A percentile compares a stretch with the other conserved stretches of the same genome.
These are phyloP conservation scores for Tripterygium wilfordii DNA, from an alignment of 177 flowering plant species.

Conservation along the genomic window DNA sequence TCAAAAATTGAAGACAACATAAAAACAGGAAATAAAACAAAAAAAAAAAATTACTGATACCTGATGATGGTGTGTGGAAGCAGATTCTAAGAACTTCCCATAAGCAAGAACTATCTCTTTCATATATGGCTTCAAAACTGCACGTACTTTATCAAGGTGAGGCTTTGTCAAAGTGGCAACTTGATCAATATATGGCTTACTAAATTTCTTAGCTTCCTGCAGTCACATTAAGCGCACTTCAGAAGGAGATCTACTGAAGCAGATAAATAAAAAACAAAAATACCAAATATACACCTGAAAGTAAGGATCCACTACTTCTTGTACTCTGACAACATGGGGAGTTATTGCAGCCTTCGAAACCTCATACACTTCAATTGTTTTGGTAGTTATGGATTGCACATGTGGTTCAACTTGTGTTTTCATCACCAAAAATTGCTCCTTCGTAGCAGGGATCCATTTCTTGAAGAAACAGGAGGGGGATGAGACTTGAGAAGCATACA, in stretches of 20 bases:
- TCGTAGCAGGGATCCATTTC: conserved; percentile 64
- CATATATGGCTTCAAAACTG: conserved; percentile 68
- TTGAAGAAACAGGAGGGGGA: conserved; percentile 6
- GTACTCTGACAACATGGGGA: conserved; percentile 63
- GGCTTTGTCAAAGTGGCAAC: conserved; percentile 74
- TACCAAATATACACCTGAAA: conserved; percentile 47
- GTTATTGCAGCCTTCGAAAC: conserved; percentile 47
- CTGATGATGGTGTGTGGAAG: conserved; percentile 65
- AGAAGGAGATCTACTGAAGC: conserved; percentile 4
- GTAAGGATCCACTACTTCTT: conserved; percentile 67
- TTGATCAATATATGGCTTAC: conserved; percentile 85
- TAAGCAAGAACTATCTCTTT: conserved; percentile 44
- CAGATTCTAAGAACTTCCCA: conserved; percentile 60
- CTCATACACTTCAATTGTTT: conserved; percentile 58
- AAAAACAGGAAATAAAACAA: not conserved
- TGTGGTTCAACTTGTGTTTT: conserved; percentile 59
- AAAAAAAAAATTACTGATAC: too few relatives aligned
- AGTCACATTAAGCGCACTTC: conserved; percentile 8
- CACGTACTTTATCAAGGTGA: conserved; percentile 66
- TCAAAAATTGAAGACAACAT: not conserved
- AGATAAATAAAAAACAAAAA: not conserved
- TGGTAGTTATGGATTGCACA: conserved; percentile 39
- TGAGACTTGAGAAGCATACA: not conserved
- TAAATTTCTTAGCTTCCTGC: conserved; percentile 70
- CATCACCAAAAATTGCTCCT: conserved; percentile 57